Evolutionary conservation across 495 filamentous ascomycete genomes (phyloP).

Genomic region (Penicillium ochrochloron): DNA sequence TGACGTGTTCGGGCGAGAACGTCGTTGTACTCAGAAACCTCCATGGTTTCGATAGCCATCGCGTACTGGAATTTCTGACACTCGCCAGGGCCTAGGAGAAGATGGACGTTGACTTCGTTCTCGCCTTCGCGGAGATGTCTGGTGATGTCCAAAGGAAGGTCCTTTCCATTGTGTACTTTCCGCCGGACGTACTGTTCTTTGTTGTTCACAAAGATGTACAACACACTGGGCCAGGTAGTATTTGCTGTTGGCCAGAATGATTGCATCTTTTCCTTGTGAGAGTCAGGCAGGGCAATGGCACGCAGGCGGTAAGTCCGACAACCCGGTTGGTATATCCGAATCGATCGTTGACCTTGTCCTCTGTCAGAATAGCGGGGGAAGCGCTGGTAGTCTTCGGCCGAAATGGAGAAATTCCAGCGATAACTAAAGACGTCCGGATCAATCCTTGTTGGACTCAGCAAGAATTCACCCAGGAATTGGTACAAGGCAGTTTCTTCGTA

Average conservation of each 20-base stretch:
- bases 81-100: constrained; percentile 49
- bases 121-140: constrained; percentile 49
- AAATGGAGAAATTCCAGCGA: constrained; percentile 37
- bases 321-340: constrained; percentile 33
- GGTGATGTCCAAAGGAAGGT: constrained; percentile 76
- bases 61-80: constrained; percentile 46
- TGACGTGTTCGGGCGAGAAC: constrained; percentile 49
- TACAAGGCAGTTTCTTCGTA: constrained; percentile 38
- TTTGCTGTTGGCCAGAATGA: constrained; percentile 64
- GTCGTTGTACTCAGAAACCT: constrained; percentile 53
- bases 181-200: constrained; percentile 60
- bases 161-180: constrained; percentile 71
- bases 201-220: constrained; percentile 72
- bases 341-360: constrained; percentile 17
- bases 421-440: constrained; percentile 27
- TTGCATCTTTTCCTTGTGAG: constrained; percentile 29
- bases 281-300: constrained; percentile 39
- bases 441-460: constrained; percentile 43
- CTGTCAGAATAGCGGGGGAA: constrained; percentile 22
- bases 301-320: constrained; percentile 48
- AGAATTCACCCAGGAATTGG: constrained; percentile 51
- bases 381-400: constrained; percentile 19
- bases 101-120: constrained; percentile 62
- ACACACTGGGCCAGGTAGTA: constrained; percentile 71
- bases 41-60: constrained; percentile 66